Base-by-base conservation (phyloP, 75 land plant species). In the Picea sitchensis region DNA sequence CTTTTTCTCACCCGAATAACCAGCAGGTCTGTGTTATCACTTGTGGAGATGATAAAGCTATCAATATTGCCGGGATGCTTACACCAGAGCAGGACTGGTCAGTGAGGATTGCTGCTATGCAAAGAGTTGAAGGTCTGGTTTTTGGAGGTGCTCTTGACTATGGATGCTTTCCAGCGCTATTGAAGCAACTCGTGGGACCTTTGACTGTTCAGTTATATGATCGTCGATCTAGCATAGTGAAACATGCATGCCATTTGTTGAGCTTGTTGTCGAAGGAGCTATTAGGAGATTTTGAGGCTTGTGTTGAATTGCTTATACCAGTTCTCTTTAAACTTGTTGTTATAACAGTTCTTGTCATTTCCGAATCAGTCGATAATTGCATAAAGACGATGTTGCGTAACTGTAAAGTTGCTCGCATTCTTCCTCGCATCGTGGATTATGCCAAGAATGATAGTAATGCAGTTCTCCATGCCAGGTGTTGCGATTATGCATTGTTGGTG, bases 291-390 rank as follows among this genome's bases (percentile, higher is more conserved):
- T 98, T 98, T 86, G 99, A 98, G 72, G 82, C 87, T 67, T 93
- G 91, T 84, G 98, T 98, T 44, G 98, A 98, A 82, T 85, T 91
- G 74, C 90, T 95, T 74, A 91, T 98, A 81, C 98, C 98, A 56
- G 99, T 98, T 34, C 92, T 98, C 63, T 98, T 98, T 82, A 98
- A 98, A 88, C 88, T 98, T 77, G 99, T 98, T 72, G 98, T 98
- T 77, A 95, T 98, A 75, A 98, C 99, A 58, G 94, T 98, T 18
- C 90, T 93, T 76, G 98, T 98, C 31, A 41, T 98, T 81, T 93
- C 93, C 59, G 98, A 98, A 67, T 98, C 98, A 83, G 92, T 96
- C 2, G 99, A 98, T 80, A 93, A 92, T 79, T 98, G 98, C 89
- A 98, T 98, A 65, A 95, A 98, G 85, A 95, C 94, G 99, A 93